A percentile compares a stretch with the other conserved stretches of the same genome.
Conservation (phyloP, 129 eudicot genomes). For the Gnaphalium uliginosum region DNA sequence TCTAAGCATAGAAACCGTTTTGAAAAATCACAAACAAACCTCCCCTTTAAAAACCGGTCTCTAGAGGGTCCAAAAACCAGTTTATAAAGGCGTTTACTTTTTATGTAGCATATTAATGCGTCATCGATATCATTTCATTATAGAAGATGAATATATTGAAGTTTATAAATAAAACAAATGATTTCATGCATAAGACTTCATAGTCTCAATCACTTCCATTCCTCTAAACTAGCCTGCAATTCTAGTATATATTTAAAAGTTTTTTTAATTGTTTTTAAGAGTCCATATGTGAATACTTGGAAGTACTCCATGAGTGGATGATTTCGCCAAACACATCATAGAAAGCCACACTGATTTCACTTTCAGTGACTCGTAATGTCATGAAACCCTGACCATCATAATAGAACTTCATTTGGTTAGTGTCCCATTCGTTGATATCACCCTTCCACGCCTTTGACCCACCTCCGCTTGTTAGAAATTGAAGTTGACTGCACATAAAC, state of each 20-base stretch:
- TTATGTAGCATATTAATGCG: not conserved
- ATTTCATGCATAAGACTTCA: not conserved
- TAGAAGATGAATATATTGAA: not conserved
- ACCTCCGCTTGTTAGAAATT: conserved; percentile 86
- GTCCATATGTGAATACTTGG: conserved; percentile 38
- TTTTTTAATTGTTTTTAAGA: not conserved
- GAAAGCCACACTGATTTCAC: conserved; percentile 43
- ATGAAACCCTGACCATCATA: conserved; percentile 93
- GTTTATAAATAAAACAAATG: not conserved
- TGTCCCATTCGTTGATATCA: conserved; percentile 37
- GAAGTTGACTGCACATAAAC: conserved; percentile 50
- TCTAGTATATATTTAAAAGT: not conserved
- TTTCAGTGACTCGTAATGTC: conserved; percentile 49
- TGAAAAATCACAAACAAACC: too few species aligned
- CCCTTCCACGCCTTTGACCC: conserved; percentile 93
- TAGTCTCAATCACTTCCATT: not conserved
- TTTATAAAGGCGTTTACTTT: too few species aligned
- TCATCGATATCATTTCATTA: not conserved
- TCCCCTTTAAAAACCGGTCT: too few species aligned
- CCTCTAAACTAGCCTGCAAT: not conserved
- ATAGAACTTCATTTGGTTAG: conserved; percentile 56
- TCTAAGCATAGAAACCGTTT: too few species aligned
- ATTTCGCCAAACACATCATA: conserved; percentile 60
- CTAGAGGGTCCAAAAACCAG: too few species aligned
- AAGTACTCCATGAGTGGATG: conserved; percentile 62